A percentile compares a stretch with the other conserved stretches of the same genome.
These are phyloP conservation scores for Tagetes patula DNA, from an alignment of 129 eudicot genomes.

Conservation along the genomic window DNA sequence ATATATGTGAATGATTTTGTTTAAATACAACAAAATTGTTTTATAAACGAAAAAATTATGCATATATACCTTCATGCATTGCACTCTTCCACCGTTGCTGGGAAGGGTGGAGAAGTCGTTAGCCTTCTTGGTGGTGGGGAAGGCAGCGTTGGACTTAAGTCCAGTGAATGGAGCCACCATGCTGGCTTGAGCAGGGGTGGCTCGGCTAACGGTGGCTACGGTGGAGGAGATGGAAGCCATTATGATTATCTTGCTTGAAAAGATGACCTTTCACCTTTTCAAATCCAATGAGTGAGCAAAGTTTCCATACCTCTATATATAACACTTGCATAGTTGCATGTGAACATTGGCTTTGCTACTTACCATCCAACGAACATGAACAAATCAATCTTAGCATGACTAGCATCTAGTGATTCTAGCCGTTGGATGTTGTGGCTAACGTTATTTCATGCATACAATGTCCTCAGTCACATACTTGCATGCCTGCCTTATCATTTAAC, in stretches of 20 bases:
- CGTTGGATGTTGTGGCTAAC: conserved; percentile 34
- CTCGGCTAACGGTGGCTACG: conserved; percentile 25
- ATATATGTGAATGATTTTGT: not conserved
- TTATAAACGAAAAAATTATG: not conserved
- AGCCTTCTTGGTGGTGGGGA: conserved; percentile 57
- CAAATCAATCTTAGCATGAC: not conserved
- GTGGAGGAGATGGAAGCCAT: conserved; percentile 63
- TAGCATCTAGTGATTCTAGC: conserved; percentile 1
- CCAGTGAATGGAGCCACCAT: conserved; percentile 69
- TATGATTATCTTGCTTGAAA: not conserved
- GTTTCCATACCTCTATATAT: conserved; percentile 26
- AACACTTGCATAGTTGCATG: not conserved
- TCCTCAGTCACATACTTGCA: conserved; percentile 30
- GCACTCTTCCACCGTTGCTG: conserved; percentile 58
- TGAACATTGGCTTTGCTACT: not conserved
- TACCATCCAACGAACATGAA: conserved; percentile 30
- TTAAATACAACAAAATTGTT: not conserved
- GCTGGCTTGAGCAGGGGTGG: conserved; percentile 53
- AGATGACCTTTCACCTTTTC: not conserved
- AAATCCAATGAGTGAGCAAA: conserved; percentile 14
- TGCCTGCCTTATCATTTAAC: conserved; percentile 42
- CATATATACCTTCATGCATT: conserved; percentile 67
- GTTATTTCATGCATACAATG: conserved; percentile 29
- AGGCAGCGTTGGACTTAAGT: conserved; percentile 50
- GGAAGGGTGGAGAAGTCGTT: conserved; percentile 50